Evolutionary conservation across 345 rosid species (phyloP).

Genomic region (Hibiscus tridactylites): DNA sequence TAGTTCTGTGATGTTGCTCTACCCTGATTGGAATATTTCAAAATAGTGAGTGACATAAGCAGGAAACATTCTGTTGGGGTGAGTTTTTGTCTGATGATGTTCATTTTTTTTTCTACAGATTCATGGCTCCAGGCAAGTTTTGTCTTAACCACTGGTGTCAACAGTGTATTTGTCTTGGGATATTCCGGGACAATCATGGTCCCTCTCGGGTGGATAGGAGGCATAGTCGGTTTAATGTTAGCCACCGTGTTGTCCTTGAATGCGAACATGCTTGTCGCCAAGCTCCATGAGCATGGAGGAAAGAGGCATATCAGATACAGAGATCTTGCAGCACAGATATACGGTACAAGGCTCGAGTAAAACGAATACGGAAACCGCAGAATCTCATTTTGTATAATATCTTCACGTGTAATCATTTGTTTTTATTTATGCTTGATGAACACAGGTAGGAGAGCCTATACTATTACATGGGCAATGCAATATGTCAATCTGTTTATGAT

Average conservation of each 20-base stretch:
- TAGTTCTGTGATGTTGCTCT: not conserved
- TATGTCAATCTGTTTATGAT: slow-evolving; percentile 81
- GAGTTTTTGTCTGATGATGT: not conserved
- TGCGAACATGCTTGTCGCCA: slow-evolving; percentile 73
- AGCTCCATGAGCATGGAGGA: slow-evolving; percentile 81
- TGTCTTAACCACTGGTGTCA: slow-evolving; percentile 75
- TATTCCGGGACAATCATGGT: slow-evolving; percentile 87
- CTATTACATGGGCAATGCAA: slow-evolving; percentile 62
- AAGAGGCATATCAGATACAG: slow-evolving; percentile 89
- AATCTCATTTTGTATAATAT: not conserved
- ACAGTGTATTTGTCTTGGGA: slow-evolving; percentile 89
- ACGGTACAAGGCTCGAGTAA: slow-evolving; percentile 34
- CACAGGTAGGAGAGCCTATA: slow-evolving; percentile 60
- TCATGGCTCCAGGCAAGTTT: slow-evolving; percentile 90
- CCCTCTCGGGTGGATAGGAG: slow-evolving; percentile 81
- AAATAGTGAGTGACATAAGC: not conserved
- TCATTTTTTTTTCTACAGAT: slow-evolving; percentile 35
- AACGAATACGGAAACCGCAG: not conserved
- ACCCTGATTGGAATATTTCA: not conserved
- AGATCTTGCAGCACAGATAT: slow-evolving; percentile 78
- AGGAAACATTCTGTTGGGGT: no score
- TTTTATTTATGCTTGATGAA: not conserved
- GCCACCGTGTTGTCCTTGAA: slow-evolving; percentile 68
- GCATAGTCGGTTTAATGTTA: slow-evolving; percentile 55
- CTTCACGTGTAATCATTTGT: not conserved